Evolutionary conservation across 305 asterid species (phyloP).

Genomic region (Fraxinus albicans): DNA sequence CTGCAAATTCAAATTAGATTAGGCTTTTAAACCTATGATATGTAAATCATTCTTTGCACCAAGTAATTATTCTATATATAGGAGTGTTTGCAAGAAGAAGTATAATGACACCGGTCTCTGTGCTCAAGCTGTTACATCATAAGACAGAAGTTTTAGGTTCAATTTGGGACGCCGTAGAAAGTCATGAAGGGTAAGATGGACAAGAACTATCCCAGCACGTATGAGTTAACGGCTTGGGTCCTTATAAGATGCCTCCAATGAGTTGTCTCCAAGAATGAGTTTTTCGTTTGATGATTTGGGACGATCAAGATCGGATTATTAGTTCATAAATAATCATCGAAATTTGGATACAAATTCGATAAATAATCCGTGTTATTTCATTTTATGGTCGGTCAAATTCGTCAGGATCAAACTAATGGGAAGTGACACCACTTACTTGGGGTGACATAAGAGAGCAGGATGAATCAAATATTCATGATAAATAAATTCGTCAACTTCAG

Average conservation of each 20-base stretch:
- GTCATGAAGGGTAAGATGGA: background rate
- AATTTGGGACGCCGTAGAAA: background rate
- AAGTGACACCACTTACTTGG: constrained; percentile 47
- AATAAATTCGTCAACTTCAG: constrained; percentile 91
- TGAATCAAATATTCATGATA: constrained; percentile 96
- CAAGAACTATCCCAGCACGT: background rate
- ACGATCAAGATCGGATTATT: background rate
- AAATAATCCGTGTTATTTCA: background rate
- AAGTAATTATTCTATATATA: background rate
- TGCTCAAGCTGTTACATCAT: background rate
- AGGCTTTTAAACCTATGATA: background rate
- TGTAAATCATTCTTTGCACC: background rate
- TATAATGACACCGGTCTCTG: no score
- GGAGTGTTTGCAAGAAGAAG: background rate
- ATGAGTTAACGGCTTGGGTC: background rate
- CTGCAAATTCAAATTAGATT: constrained; percentile 34
- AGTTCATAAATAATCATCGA: background rate
- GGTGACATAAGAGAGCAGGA: constrained; percentile 91
- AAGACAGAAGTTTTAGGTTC: background rate
- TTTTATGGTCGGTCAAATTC: background rate
- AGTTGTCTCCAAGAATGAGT: background rate
- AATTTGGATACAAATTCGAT: background rate
- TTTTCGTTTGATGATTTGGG: background rate
- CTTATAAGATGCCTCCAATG: background rate
- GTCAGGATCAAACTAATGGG: background rate